phyloP scores from a whole-genome alignment of 805 yeast genomes.

The Metschnikowia gelsemii region DNA sequence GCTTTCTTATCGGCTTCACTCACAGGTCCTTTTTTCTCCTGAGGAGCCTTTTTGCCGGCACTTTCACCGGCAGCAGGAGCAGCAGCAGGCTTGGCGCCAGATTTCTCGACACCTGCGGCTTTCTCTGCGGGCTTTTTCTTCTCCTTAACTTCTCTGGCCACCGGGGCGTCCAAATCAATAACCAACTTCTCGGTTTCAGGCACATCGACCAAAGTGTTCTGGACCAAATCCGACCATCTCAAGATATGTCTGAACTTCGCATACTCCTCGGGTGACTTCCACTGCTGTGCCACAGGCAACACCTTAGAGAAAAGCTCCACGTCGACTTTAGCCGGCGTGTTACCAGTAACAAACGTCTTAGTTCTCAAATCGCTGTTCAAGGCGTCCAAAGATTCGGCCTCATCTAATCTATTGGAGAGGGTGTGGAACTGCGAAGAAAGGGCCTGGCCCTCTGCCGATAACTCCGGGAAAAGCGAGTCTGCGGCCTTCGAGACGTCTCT shows the following conservation, averaged over 20 bases:
- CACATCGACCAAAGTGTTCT: slow-evolving; percentile 59
- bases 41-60: slow-evolving; percentile 28
- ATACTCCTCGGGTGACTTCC: slow-evolving; percentile 54
- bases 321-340: slow-evolving; percentile 68
- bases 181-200: slow-evolving; percentile 52
- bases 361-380: slow-evolving; percentile 70
- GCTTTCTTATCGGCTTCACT: slow-evolving; percentile 45
- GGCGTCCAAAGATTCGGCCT: slow-evolving; percentile 42
- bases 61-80: slow-evolving; percentile 7
- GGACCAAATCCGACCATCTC: slow-evolving; percentile 91
- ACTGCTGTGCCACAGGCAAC: slow-evolving; percentile 56
- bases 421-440: slow-evolving; percentile 77
- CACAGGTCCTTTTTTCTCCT: slow-evolving; percentile 20
- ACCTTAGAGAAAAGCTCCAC: slow-evolving; percentile 64
- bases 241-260: slow-evolving; percentile 75
- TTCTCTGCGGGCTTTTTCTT: slow-evolving; percentile 47
- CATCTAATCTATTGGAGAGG: slow-evolving; percentile 56
- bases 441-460: slow-evolving; percentile 57
- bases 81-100: slow-evolving; percentile 45
- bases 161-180: slow-evolving; percentile 57
- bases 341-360: slow-evolving; percentile 70
- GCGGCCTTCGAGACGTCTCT: slow-evolving; percentile 24
- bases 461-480: slow-evolving; percentile 28
- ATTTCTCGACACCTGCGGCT: slow-evolving; percentile 34
- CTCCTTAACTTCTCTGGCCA: slow-evolving; percentile 76